These are phyloP conservation scores for Argentina anserina DNA, from an alignment of 306 rosid genomes.

Conservation along the genomic window DNA sequence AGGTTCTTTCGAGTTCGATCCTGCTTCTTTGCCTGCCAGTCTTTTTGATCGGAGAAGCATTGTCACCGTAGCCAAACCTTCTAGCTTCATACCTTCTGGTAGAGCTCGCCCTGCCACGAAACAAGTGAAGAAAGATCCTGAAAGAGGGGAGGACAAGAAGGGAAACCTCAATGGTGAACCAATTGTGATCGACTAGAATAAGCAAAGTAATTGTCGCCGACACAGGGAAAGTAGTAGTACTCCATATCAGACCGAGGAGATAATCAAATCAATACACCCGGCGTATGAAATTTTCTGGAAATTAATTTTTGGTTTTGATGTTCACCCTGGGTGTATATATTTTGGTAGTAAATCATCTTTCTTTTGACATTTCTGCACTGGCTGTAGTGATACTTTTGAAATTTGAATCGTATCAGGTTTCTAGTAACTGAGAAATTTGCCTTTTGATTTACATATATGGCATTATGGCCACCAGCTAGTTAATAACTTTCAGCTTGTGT, in stretches of 20 bases:
- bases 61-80: constrained; percentile 20
- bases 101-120: constrained; percentile 20
- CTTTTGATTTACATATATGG: neutral
- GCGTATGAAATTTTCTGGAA: neutral
- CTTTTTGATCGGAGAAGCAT: constrained; percentile 27
- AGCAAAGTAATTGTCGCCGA: neutral
- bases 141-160: constrained; percentile 23
- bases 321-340: neutral
- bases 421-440: neutral
- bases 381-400: neutral
- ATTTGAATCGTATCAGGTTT: neutral
- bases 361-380: neutral
- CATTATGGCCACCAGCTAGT: neutral
- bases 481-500: neutral
- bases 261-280: constrained; percentile 21
- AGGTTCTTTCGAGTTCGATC: constrained; percentile 84
- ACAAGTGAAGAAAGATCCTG: constrained; percentile 19
- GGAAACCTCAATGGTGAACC: neutral
- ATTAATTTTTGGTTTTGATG: neutral
- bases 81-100: constrained; percentile 18
- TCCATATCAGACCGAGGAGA: constrained; percentile 29
- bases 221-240: constrained; percentile 25
- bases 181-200: neutral
- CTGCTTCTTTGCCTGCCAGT: constrained; percentile 61
- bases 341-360: neutral